A percentile compares a stretch with the other conserved stretches of the same genome.
Evolutionary conservation across 306 rosid genomes (phyloP).

Genomic region (Pueraria montana): DNA sequence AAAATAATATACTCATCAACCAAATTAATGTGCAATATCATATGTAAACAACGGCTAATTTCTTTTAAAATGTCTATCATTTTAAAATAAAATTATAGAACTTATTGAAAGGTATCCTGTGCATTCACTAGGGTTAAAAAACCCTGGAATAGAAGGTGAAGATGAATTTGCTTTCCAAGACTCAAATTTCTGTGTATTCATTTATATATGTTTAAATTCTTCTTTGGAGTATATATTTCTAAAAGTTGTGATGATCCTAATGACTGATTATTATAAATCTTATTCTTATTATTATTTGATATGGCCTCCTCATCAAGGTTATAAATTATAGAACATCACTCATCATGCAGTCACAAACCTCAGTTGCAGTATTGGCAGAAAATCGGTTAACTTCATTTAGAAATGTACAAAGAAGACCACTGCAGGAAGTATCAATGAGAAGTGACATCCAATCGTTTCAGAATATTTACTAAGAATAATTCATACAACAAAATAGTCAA

Average conservation of each 20-base stretch:
- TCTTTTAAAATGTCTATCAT: too few species aligned
- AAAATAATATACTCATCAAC: not conserved
- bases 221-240: too few species aligned
- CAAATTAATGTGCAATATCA: not conserved
- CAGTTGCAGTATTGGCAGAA: not conserved
- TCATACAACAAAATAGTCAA: too few species aligned
- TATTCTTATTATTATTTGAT: too few species aligned
- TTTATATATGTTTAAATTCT: not conserved
- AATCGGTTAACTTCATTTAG: not conserved
- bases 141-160: not conserved
- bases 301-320: not conserved
- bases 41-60: not conserved
- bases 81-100: not conserved
- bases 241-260: too few species aligned
- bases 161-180: not conserved
- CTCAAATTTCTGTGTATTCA: not conserved
- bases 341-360: not conserved
- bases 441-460: too few species aligned
- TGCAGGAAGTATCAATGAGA: not conserved
- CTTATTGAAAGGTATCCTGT: not conserved
- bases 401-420: not conserved
- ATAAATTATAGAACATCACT: not conserved
- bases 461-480: too few species aligned
- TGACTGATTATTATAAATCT: too few species aligned
- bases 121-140: not conserved